Percentiles rank a stretch among this genome's conserved stretches.
These are phyloP conservation scores for Ganoderma boninense DNA, from an alignment of 1,284 basidiomycete species.

Conservation along the genomic window DNA sequence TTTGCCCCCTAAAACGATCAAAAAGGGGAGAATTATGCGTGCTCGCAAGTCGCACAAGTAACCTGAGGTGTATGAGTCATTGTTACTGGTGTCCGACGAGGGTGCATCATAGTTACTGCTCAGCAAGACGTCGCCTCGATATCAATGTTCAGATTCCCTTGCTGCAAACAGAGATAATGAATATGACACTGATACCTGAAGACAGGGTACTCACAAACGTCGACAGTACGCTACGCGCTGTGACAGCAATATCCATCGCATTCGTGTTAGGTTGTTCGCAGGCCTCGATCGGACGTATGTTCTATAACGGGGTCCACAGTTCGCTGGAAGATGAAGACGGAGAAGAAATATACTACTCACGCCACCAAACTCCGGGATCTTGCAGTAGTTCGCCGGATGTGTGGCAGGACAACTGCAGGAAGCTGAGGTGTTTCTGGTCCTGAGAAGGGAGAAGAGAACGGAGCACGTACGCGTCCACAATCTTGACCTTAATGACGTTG, in stretches of 20 bases:
- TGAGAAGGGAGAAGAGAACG: not conserved
- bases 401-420: constrained; percentile 37
- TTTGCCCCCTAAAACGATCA: too few species aligned
- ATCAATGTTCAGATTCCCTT: constrained; percentile 39
- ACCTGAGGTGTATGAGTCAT: too few species aligned
- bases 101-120: not conserved
- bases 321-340: too few species aligned
- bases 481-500: constrained; percentile 40
- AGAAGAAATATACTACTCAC: constrained; percentile 20
- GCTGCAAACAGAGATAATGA: constrained; percentile 14
- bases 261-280: constrained; percentile 39
- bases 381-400: constrained; percentile 42
- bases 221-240: constrained; percentile 36
- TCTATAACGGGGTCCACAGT: constrained; percentile 19
- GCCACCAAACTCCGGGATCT: constrained; percentile 40
- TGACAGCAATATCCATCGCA: constrained; percentile 41
- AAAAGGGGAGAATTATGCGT: too few species aligned
- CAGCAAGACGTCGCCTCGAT: constrained; percentile 34
- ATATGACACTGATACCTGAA: too few species aligned
- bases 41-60: too few species aligned
- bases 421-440: not conserved
- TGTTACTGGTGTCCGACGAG: too few species aligned
- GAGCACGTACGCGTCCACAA: constrained; percentile 39
- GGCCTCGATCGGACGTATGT: constrained; percentile 35
- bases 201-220: constrained; percentile 34